Evolutionary conservation across 2,329 filamentous ascomycete species (phyloP), one percentile per base, ranked within the genome.

Genomic region (Penicillium janthinellum): DNA sequence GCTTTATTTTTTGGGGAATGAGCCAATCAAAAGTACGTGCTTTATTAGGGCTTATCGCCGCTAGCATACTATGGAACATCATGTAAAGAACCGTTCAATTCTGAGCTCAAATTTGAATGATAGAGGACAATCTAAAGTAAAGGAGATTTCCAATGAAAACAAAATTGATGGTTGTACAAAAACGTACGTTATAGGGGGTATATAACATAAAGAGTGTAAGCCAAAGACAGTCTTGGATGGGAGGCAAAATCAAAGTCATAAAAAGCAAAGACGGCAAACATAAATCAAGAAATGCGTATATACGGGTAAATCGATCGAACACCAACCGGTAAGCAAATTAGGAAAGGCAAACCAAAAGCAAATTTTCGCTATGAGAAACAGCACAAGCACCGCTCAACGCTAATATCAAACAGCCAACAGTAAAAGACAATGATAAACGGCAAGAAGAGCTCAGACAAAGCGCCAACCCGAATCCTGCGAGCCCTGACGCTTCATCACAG

Each of bases 391-490:
- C 48, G 48, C 48, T 38, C 48, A 50, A 50, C 12, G 48, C 11
- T n/a, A 12, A 38, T 49, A 35, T 6, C 12, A 37, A 37, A 22
- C 8, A 8, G 7, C 31, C 6, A 6, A 20, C 8, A 49, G 22
- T 10, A 50, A 38, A 50, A 22, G 7, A 17, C 14, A 8, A 35
- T 37, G 31, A 31, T 31, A 31, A 31, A 31, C 7, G 5, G 31
- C 5, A 25, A 8, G 22, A 17, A n/a, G 20, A n/a, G 25, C 17
- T 71, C 56, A 78, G 54, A 72, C 78, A 76, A 70, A 78, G 53
- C 73, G 71, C 76, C 76, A 78, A n/a, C 73, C 73, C 0, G 70
- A 71, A 14, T 69, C 68, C 14, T 64, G 54, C 10, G 70, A 68
- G 15, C 67, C 67, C 20, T 66, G 64, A 5, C 62, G 67, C 55